Evolutionary conservation across 2,329 filamentous ascomycete species (phyloP), one percentile per base, ranked within the genome.

Genomic region (Colletotrichum musae): DNA sequence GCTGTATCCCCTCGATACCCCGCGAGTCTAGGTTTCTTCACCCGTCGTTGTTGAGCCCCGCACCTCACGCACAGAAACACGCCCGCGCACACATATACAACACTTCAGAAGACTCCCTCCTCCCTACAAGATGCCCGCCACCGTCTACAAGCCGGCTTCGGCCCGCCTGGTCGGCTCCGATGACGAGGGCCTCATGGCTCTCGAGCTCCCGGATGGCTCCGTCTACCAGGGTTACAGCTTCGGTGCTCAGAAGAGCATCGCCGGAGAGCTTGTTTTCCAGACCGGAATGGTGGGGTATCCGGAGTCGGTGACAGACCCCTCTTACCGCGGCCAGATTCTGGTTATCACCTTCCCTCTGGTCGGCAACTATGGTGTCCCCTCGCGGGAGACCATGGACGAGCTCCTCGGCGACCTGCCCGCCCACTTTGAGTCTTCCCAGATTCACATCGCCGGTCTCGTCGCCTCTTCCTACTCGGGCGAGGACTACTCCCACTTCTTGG

Each of bases 201-300:
- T 99, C 74, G 95, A 99, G 86, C 91, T 99, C 74, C 88, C 96
- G 82, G 95, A 98, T 86, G 94, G 95, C 82, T 90, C 92, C 68
- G 89, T 94, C 78, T 97, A 94, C 87, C 93, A 97, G 80, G 96
- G 96, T 75, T 94, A 94, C 86, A 97, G 94, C 88, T 99, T 99
- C 80, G 96, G 96, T 82, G 95, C 95, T 72, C 88, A 94, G 78
- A 97, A 95, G 88, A 97, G 94, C 85, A 91, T 97, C 77, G 93
- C 95, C 74, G 96, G 96, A 81, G 96, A 99, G 87, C 88, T 99
- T 80, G 96, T 99, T 83, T 99, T 99, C 86, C 95, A 98, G 88
- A 99, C 96, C 68, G 96, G 96, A 82, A 97, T 98, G 95, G 96
- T 98, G 75, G 96, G 96, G 78, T 99, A 99, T 81, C 95, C 96